Conservation (phyloP, 805 yeast genomes). For the Saccharomycopsis schoenii region DNA sequence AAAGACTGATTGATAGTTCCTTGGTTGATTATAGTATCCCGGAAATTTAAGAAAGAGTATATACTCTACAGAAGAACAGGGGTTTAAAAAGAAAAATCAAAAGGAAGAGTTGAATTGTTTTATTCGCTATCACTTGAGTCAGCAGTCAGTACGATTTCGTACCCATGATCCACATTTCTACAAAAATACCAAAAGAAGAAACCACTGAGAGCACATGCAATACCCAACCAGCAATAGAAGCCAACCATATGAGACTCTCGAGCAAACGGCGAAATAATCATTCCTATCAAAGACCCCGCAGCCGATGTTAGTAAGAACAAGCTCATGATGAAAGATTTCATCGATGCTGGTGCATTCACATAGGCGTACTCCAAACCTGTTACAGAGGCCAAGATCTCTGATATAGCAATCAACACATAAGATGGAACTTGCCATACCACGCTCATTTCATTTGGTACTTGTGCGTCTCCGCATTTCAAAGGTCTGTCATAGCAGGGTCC, state of each 20-base stretch:
- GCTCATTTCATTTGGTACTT: conserved; percentile 23
- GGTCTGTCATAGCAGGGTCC: conserved; percentile 41
- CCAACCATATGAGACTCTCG: conserved; percentile 61
- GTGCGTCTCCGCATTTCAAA: conserved; percentile 23
- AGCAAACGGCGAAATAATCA: conserved; percentile 58
- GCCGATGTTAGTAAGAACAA: conserved; percentile 63
- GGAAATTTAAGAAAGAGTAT: no score
- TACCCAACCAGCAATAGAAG: conserved; percentile 56
- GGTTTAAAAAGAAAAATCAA: no score
- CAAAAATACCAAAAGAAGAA: conserved; percentile 50
- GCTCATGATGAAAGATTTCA: conserved; percentile 44
- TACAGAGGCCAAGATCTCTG: conserved; percentile 43
- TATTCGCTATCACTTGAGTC: no score
- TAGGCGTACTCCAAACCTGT: conserved; percentile 48
- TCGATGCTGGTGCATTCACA: conserved; percentile 38
- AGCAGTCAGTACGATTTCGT: background rate
- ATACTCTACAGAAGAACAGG: no score
- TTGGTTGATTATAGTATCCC: no score
- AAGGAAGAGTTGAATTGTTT: no score
- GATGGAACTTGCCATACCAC: conserved; percentile 27
- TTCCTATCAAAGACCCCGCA: conserved; percentile 68
- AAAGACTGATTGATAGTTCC: no score
- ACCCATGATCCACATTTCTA: conserved; percentile 19
- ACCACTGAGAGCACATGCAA: conserved; percentile 52
- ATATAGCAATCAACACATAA: conserved; percentile 34